Evolutionary conservation across 768 basidiomycete species (phyloP).

Genomic region (Ephemerocybe angulata): DNA sequence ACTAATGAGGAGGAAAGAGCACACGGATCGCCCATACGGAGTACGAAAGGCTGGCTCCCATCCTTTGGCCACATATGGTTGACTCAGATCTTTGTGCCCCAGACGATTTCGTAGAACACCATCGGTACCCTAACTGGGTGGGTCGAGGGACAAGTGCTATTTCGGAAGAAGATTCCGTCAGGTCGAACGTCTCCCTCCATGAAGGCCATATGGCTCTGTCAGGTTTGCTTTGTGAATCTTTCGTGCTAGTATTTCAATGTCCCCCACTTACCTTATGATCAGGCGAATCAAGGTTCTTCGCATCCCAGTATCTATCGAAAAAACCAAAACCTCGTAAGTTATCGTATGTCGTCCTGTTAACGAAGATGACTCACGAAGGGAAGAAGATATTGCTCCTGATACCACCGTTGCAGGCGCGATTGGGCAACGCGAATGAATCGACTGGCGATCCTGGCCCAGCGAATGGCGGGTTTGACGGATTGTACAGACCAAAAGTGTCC

Average conservation of each 20-base stretch:
- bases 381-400: constrained; percentile 10
- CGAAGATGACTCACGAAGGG: no score
- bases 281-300: not conserved
- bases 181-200: not conserved
- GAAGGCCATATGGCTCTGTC: not conserved
- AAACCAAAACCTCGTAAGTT: no score
- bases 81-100: not conserved
- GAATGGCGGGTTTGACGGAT: not conserved
- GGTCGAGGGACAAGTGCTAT: not conserved
- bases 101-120: not conserved
- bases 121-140: not conserved
- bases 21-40: not conserved
- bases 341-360: no score
- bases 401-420: constrained; percentile 1
- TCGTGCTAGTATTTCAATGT: not conserved
- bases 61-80: not conserved
- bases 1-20: no score
- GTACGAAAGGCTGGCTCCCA: not conserved
- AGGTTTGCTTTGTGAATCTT: not conserved
- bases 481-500: constrained; percentile 1
- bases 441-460: constrained; percentile 3
- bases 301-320: no score
- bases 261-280: not conserved
- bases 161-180: not conserved
- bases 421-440: constrained; percentile 4